Base-by-base conservation (phyloP, 305 asterid species). In the Plantago coronopus region DNA sequence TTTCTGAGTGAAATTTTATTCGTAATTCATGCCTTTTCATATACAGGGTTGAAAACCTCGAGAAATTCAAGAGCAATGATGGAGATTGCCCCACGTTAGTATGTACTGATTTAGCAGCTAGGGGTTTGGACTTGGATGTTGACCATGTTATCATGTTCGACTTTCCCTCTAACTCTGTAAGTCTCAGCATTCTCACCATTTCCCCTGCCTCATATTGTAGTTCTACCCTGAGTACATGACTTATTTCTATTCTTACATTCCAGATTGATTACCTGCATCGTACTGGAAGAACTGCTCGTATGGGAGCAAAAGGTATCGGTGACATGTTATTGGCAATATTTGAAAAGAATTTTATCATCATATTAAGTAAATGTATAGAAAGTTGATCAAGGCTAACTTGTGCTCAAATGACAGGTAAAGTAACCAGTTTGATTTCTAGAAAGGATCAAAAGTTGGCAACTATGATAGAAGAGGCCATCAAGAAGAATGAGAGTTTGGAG, bases 81-180 rank as follows among this genome's bases (percentile, higher is more conserved):
- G 97, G 95, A 53, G 99, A 94, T 74, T 89, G 96, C 72, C 99
- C 97, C 38, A 89, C 99, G 10, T 78, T 94, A 79, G 99, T 94
- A 67, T 94, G 99, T 81, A 87, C 99, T 5, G 99, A 93, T 72
- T 76, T 89, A 76, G 97, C 99, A 43, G 99, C 99, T 27, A 79
- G 99, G 72, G 99, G 99, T 58, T 83, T 94, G 81, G 99, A 94
- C 77, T 81, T 94, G 80, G 99, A 82, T 69, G 99, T 89, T 18
- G 99, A 94, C 77, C 99, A 94, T 79, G 99, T 94, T 65, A 75
- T 94, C 78, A 94, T 94, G 97, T 94, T 94, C 61, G 99, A 94
- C 75, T 94, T 94, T 66, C 99, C 99, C 54, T 68, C 67, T 66
- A 89, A 84, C 74, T 94, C 99, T 62, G 99, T 94, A 75, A 85